phyloP scores from a whole-genome alignment of 306 rosid genomes.

The Benincasa hispida region DNA sequence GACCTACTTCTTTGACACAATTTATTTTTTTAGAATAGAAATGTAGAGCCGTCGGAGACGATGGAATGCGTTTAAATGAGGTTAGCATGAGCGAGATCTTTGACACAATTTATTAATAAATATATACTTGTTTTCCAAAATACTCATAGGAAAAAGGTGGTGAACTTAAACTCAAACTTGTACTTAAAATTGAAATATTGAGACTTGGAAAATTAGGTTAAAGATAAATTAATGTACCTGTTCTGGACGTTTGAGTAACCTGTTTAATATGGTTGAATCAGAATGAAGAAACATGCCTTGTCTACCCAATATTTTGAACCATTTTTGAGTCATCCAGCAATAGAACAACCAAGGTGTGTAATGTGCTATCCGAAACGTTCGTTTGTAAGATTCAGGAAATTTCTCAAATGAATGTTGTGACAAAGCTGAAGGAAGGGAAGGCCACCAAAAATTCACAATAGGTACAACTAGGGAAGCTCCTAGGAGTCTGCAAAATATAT shows the following conservation, averaged over 20 bases:
- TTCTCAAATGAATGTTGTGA: constrained; percentile 15
- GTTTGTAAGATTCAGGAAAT: constrained; percentile 20
- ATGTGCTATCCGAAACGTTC: constrained; percentile 45
- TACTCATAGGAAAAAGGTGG: too few relatives aligned
- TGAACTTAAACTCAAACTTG: too few relatives aligned
- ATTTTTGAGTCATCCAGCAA: constrained; percentile 74
- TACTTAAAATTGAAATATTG: too few relatives aligned
- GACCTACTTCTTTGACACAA: too few relatives aligned
- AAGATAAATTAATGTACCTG: too few relatives aligned
- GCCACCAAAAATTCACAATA: constrained; percentile 65
- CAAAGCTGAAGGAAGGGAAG: constrained; percentile 30
- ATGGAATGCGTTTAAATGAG: too few relatives aligned
- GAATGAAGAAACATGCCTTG: constrained; percentile 7
- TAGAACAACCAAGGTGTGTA: constrained; percentile 55
- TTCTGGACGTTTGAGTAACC: constrained; percentile 11
- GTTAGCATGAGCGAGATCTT: too few relatives aligned
- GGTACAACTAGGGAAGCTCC: constrained; percentile 77
- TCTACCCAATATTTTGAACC: constrained; percentile 29
- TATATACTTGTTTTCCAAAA: too few relatives aligned
- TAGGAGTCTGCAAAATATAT: constrained; percentile 34
- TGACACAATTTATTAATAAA: too few relatives aligned
- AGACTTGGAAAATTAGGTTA: too few relatives aligned
- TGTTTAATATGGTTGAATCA: constrained; percentile 30
- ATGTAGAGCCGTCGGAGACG: too few relatives aligned
- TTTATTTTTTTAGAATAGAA: too few relatives aligned